Base-by-base conservation (phyloP, 768 basidiomycete genomes). In the Kwoniella bestiolae region DNA sequence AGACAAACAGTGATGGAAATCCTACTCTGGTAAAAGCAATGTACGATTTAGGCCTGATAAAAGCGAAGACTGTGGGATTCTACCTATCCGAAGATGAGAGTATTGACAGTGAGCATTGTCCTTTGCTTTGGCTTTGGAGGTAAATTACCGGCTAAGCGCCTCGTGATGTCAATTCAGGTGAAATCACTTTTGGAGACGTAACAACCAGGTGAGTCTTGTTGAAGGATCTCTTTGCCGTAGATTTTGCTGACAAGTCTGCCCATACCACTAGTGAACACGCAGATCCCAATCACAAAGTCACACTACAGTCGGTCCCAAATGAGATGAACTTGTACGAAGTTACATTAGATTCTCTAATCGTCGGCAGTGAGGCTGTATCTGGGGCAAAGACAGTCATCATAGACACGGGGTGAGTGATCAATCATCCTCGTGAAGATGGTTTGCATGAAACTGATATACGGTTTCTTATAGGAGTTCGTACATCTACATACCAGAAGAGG, bases 161-260 rank as follows among this genome's bases (percentile, higher is more conserved):
- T 41, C 12, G 11, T 41, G 18, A 41, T 41, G 9, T 14, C 38
- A 11, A 41, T 41, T 41, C 29, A 61, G 60, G 60, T 44, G 60
- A 61, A 23, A 53, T 61, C 23, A 61, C 60, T 3, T 61, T 61
- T 32, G 60, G 60, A 14, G 60, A 61, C 49, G 50, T 61, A 12
- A 53, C 47, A 23, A 61, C 60, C 14, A 61, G 60, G 60, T 53
- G 35, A 52, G 60, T 28, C n/a, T 26, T 28, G 50, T 3, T 26
- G 25, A 23, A 34, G 3, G 21, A 31, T 25, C 3, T 44, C n/a
- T n/a, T n/a, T n/a, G n/a, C n/a, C n/a, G n/a, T n/a, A n/a, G n/a
- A n/a, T n/a, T n/a, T n/a, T n/a, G n/a, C n/a, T n/a, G n/a, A n/a
- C n/a, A n/a, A n/a, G n/a, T n/a, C n/a, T n/a, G n/a, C n/a, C 41